A percentile compares a stretch with the other conserved stretches of the same genome.
Evolutionary conservation across 1,139 yeast genomes (phyloP).

Genomic region (Suhomyces kunorum): DNA sequence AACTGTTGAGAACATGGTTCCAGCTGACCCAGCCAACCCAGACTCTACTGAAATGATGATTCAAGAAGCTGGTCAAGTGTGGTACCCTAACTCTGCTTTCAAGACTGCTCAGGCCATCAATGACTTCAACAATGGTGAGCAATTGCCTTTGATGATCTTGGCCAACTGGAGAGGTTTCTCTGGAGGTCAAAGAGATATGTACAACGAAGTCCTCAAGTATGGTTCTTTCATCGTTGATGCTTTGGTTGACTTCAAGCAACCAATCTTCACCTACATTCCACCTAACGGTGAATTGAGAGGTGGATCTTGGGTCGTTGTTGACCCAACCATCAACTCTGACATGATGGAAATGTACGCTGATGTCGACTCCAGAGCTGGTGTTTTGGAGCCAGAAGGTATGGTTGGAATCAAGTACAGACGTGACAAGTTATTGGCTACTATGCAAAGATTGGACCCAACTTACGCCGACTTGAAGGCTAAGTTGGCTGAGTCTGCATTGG

Average conservation of each 20-base stretch:
- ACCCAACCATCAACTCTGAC: conserved; percentile 93
- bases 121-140: conserved; percentile 97
- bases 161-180: conserved; percentile 99
- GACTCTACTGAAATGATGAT: conserved; percentile 83
- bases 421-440: conserved; percentile 83
- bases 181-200: conserved; percentile 99
- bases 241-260: conserved; percentile 92
- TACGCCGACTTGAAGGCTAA: conserved; percentile 68
- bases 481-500: conserved; percentile 52
- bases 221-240: conserved; percentile 98
- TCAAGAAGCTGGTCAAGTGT: conserved; percentile 98
- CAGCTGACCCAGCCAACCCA: conserved; percentile 99
- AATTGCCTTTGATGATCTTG: conserved; percentile 91
- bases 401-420: conserved; percentile 97
- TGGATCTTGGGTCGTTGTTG: conserved; percentile 99
- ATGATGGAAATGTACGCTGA: conserved; percentile 99
- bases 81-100: conserved; percentile 99
- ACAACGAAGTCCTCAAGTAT: conserved; percentile 93
- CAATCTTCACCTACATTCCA: conserved; percentile 94
- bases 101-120: conserved; percentile 98
- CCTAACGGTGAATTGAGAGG: conserved; percentile 98
- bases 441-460: conserved; percentile 81
- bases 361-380: conserved; percentile 96
- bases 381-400: conserved; percentile 98
- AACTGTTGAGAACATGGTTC: conserved; percentile 81